Evolutionary conservation across 139 green algal species (phyloP).

Genomic region (Asterochloris sp.): DNA sequence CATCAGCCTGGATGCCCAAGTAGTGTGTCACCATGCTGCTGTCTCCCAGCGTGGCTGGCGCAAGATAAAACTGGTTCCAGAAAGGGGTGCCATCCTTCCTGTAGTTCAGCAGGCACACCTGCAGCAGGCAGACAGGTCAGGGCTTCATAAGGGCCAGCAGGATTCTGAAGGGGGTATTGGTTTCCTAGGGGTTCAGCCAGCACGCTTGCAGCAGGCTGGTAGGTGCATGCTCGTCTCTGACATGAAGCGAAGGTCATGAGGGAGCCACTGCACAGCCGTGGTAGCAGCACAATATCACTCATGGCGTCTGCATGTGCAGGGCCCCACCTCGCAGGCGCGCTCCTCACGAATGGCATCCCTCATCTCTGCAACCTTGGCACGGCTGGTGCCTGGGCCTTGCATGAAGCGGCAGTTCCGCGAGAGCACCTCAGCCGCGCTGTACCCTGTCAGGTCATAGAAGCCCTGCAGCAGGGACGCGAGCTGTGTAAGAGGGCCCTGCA

Average conservation of each 20-base stretch:
- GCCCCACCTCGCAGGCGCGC: slow-evolving; percentile 14
- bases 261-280: too few relatives aligned
- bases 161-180: background rate
- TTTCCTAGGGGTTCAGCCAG: background rate
- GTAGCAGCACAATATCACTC: too few relatives aligned
- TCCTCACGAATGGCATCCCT: slow-evolving; percentile 45
- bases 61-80: slow-evolving; percentile 45
- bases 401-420: slow-evolving; percentile 69
- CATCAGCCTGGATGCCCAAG: slow-evolving; percentile 76
- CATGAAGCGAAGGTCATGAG: background rate
- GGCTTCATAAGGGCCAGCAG: background rate
- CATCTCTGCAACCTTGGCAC: slow-evolving; percentile 37
- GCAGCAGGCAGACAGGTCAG: background rate
- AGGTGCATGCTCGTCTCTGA: background rate
- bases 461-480: slow-evolving; percentile 50
- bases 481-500: slow-evolving; percentile 33
- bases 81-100: slow-evolving; percentile 41
- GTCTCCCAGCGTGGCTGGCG: slow-evolving; percentile 25
- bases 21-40: slow-evolving; percentile 56
- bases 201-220: background rate
- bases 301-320: background rate
- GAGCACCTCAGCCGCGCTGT: slow-evolving; percentile 52
- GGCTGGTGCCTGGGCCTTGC: slow-evolving; percentile 42
- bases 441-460: slow-evolving; percentile 60
- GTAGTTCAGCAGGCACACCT: slow-evolving; percentile 67